phyloP scores from a whole-genome alignment of 1,284 basidiomycete species.

The Lentinula novae-zelandiae region DNA sequence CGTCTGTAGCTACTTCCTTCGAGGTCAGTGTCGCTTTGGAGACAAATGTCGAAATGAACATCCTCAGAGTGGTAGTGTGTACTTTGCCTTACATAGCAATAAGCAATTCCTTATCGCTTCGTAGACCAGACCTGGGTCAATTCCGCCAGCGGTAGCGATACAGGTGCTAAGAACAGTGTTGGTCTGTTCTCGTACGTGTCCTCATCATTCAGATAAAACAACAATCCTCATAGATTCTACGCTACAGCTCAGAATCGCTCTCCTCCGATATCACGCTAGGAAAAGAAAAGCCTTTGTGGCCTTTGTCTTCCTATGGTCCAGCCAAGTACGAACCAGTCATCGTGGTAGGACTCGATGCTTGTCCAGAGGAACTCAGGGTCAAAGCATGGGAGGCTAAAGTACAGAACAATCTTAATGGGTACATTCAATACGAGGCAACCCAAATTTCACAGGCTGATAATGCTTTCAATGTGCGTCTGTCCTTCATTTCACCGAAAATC shows the following conservation, averaged over 20 bases:
- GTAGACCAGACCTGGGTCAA: slow-evolving; percentile 35
- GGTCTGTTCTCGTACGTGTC: slow-evolving; percentile 22
- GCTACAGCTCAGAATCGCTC: slow-evolving; percentile 56
- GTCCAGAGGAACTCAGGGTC: slow-evolving; percentile 77
- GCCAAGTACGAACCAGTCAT: slow-evolving; percentile 75
- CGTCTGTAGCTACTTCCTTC: slow-evolving; percentile 61
- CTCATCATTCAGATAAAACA: neutral
- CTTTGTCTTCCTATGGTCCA: slow-evolving; percentile 78
- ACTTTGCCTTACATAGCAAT: slow-evolving; percentile 16
- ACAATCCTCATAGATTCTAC: neutral
- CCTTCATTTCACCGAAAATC: neutral
- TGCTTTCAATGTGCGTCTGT: slow-evolving; percentile 20
- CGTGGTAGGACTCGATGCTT: slow-evolving; percentile 68
- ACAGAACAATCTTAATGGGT: slow-evolving; percentile 17
- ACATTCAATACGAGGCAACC: slow-evolving; percentile 57
- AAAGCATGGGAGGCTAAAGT: slow-evolving; percentile 44
- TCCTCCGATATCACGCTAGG: slow-evolving; percentile 53
- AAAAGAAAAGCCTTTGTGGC: slow-evolving; percentile 75
- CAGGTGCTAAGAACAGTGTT: slow-evolving; percentile 12
- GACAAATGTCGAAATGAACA: slow-evolving; percentile 68
- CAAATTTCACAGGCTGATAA: slow-evolving; percentile 37
- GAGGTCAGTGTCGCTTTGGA: slow-evolving; percentile 70
- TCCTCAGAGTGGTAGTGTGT: slow-evolving; percentile 26
- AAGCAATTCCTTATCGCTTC: neutral
- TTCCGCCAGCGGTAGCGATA: slow-evolving; percentile 19